Conservation (phyloP, 176 grass and related monocot genomes). For the Triticum aestivum region DNA sequence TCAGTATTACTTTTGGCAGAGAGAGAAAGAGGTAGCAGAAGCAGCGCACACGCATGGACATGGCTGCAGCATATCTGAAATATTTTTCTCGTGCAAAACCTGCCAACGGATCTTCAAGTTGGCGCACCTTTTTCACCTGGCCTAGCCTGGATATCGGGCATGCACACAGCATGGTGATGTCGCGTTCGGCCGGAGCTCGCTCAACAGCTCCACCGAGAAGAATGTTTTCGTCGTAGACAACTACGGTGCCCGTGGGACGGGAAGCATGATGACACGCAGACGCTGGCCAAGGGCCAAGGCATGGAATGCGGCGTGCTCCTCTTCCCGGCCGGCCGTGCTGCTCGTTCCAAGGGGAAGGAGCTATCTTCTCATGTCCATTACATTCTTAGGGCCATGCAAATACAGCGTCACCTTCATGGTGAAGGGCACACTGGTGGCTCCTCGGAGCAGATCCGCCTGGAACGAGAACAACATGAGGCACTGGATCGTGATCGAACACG, state of each 20-base stretch:
- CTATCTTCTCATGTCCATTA: slow-evolving; percentile 50
- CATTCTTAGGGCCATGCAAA: slow-evolving; percentile 63
- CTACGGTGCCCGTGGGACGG: slow-evolving; percentile 59
- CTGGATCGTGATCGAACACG: slow-evolving; percentile 38
- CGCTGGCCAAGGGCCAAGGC: slow-evolving; percentile 26
- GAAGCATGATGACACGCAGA: slow-evolving; percentile 44
- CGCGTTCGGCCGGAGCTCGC: too few relatives aligned
- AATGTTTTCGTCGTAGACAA: slow-evolving; percentile 41
- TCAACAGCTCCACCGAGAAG: neutral
- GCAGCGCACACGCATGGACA: too few relatives aligned
- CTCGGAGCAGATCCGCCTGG: slow-evolving; percentile 46
- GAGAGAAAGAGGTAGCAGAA: too few relatives aligned
- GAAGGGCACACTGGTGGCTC: slow-evolving; percentile 55
- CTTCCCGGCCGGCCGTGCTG: slow-evolving; percentile 34
- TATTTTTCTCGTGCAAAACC: too few relatives aligned
- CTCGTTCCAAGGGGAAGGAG: slow-evolving; percentile 44
- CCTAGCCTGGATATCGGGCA: too few relatives aligned
- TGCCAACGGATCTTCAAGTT: too few relatives aligned
- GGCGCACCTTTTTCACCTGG: too few relatives aligned
- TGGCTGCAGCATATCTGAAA: too few relatives aligned
- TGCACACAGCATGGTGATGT: too few relatives aligned
- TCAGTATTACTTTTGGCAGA: too few relatives aligned
- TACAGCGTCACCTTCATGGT: slow-evolving; percentile 41
- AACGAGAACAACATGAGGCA: neutral
- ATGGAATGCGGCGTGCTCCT: slow-evolving; percentile 58